Conservation (phyloP, 2,329 filamentous ascomycete species). For the Botryosphaeria dothidea region DNA sequence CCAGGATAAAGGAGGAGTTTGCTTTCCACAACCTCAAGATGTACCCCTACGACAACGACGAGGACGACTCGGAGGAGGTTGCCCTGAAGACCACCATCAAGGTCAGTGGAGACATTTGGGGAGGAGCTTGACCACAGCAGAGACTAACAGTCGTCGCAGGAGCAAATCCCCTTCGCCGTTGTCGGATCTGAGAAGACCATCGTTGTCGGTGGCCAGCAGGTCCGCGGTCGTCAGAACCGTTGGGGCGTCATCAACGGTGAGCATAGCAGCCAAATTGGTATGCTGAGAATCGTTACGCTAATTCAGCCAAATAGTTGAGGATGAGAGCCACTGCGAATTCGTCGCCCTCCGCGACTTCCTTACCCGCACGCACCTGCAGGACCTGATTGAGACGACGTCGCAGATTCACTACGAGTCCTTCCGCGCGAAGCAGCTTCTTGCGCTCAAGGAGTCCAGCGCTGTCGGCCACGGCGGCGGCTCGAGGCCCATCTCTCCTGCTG, state of each 20-base stretch:
- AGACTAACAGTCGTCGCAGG: conserved; percentile 53
- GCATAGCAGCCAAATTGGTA: neutral
- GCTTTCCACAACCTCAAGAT: conserved; percentile 99
- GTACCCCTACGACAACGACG: conserved; percentile 99
- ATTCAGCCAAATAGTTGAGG: conserved; percentile 66
- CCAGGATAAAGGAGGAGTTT: conserved; percentile 98
- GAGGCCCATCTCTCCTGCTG: conserved; percentile 91
- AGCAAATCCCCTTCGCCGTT: conserved; percentile 94
- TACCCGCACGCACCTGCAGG: conserved; percentile 95
- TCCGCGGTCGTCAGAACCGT: conserved; percentile 95
- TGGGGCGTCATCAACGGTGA: conserved; percentile 92
- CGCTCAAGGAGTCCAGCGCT: conserved; percentile 96
- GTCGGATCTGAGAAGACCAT: conserved; percentile 98
- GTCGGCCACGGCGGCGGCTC: conserved; percentile 65
- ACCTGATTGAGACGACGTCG: conserved; percentile 97
- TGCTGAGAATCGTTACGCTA: neutral
- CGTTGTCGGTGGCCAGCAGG: conserved; percentile 95
- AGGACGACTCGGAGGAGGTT: conserved; percentile 96
- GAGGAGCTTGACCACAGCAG: neutral
- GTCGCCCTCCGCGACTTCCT: conserved; percentile 98
- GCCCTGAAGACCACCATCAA: conserved; percentile 94
- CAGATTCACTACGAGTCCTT: conserved; percentile 99
- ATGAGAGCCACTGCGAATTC: conserved; percentile 99
- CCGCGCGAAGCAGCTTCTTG: conserved; percentile 97
- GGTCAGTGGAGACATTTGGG: conserved; percentile 54